Evolutionary conservation across 2,329 filamentous ascomycete genomes (phyloP), one percentile per base, ranked within the genome.

Genomic region (Aspergillus japonicus): DNA sequence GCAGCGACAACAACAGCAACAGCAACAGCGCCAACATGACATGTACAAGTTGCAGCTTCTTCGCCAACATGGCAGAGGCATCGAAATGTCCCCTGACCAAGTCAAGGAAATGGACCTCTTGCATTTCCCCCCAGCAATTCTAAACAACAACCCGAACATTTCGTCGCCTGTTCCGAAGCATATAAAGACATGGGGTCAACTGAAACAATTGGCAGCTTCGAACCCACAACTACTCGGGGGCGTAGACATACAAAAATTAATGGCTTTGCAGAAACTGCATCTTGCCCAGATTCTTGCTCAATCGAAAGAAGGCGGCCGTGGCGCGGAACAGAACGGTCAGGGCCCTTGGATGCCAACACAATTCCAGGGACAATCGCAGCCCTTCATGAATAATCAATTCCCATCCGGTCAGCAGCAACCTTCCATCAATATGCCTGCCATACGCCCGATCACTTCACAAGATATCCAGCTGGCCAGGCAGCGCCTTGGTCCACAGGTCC

Each of bases 151-250:
- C 33, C 64, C 66, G n/a, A 73, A 70, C 50, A 60, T 70, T 7
- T 64, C 65, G 12, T 68, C 72, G 26, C 70, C 75, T 19, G 67
- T 84, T 10, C 83, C 84, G 5, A 79, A 78, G 29, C 71, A 81
- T 12, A 74, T 86, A 24, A 82, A 79, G 64, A 81, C 79, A 2
- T 87, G 85, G 85, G 80, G 79, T 8, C 81, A 85, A 58, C 73
- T 87, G 6, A 87, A 86, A 69, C 73, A 81, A 55, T 84, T 82
- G 76, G 80, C 80, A 16, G 66, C 69, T 29, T 73, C 79, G 48
- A 85, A 85, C 58, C 73, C 75, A 16, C 73, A 75, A 51, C 72
- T 75, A 5, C 64, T 81, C 51, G 77, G 75, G 19, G 75, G 73
- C 10, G 73, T 76, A 4, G 78, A 77, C 49, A 56, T 78, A 19